These are phyloP conservation scores for Plasmodium billcollinsi DNA, from an alignment of 169 alveolate species.

Conservation along the genomic window DNA sequence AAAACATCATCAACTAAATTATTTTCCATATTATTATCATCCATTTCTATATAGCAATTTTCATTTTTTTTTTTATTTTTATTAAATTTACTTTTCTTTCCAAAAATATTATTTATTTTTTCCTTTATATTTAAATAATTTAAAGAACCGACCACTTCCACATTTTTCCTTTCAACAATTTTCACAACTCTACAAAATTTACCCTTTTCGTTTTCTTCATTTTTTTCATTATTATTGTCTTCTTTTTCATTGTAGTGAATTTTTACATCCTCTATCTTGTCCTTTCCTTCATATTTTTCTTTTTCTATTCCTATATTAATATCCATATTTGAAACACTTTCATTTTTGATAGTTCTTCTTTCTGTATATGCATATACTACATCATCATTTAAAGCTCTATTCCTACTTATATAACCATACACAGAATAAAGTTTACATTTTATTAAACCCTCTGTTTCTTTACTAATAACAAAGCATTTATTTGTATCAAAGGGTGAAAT, in stretches of 20 bases:
- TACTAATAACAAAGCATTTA: conserved; percentile 42
- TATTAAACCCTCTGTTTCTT: background rate
- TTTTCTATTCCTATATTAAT: background rate
- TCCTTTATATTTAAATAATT: conserved; percentile 50
- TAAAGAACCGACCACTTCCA: conserved; percentile 35
- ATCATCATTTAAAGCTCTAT: conserved; percentile 86
- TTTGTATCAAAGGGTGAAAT: conserved; percentile 71
- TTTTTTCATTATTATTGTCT: background rate
- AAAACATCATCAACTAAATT: background rate
- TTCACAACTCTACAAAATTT: conserved; percentile 62
- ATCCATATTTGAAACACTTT: conserved; percentile 6
- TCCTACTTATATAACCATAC: conserved; percentile 86
- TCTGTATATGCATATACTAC: conserved; percentile 80
- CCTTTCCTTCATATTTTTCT: background rate
- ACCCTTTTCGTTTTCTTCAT: conserved; percentile 15
- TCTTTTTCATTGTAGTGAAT: conserved; percentile 9
- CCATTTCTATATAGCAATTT: background rate
- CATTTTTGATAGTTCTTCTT: conserved; percentile 70
- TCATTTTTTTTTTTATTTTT: conserved; percentile 8
- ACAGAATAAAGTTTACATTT: conserved; percentile 68
- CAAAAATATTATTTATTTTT: conserved; percentile 44
- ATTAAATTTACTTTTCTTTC: conserved; percentile 6
- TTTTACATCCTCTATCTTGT: background rate
- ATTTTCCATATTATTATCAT: conserved; percentile 1
- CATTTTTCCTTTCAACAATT: conserved; percentile 39